A percentile compares a stretch with the other conserved stretches of the same genome.
Evolutionary conservation across 1,284 basidiomycete genomes (phyloP).

Genomic region (Sphagnurus paluster): DNA sequence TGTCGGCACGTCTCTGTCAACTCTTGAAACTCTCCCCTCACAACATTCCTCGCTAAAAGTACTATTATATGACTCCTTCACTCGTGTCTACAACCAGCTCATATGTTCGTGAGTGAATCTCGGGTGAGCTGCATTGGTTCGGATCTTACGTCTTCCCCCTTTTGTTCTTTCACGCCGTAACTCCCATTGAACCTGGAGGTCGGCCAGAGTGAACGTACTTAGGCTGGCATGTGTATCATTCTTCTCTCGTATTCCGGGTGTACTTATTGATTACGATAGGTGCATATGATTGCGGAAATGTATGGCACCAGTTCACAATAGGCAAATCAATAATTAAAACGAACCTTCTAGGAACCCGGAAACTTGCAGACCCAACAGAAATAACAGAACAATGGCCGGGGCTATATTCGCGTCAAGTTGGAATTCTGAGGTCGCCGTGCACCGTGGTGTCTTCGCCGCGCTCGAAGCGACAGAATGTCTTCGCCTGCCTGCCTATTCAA

Average conservation of each 20-base stretch:
- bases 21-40: background rate
- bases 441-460: background rate
- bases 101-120: background rate
- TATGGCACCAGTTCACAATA: slow-evolving; percentile 12
- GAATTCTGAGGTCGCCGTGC: slow-evolving; percentile 9
- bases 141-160: slow-evolving; percentile 16
- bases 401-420: background rate
- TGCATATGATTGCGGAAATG: background rate
- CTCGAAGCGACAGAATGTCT: slow-evolving; percentile 9
- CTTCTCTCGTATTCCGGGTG: background rate
- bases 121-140: slow-evolving; percentile 5
- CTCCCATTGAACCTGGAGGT: slow-evolving; percentile 7
- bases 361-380: background rate
- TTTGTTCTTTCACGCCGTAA: slow-evolving; percentile 12
- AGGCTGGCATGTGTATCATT: slow-evolving; percentile 5
- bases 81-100: background rate
- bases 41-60: background rate
- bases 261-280: background rate
- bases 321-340: slow-evolving; percentile 1
- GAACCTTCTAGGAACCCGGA: background rate
- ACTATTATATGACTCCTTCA: background rate
- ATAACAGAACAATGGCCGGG: background rate
- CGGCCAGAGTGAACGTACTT: too few relatives aligned
- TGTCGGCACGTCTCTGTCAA: background rate
- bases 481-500: too few relatives aligned